Conservation (phyloP, 2,329 filamentous ascomycete species). For the Colletotrichum sp. region DNA sequence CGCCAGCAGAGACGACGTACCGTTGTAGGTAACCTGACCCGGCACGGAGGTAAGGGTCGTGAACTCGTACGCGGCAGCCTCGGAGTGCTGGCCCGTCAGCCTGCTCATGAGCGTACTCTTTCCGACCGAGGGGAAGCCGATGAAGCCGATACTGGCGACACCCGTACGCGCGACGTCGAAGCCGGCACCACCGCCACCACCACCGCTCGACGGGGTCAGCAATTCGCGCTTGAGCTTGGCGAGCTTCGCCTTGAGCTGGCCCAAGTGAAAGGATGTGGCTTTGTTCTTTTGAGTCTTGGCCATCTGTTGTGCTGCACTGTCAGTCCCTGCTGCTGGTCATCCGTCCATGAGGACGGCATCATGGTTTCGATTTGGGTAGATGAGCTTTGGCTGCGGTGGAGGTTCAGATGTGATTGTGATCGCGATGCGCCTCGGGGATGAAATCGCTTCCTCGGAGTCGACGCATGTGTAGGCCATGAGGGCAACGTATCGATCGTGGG, state of each 20-base stretch:
- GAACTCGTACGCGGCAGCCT: slow-evolving; percentile 97
- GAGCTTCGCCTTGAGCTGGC: slow-evolving; percentile 96
- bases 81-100: slow-evolving; percentile 95
- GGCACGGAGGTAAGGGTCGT: slow-evolving; percentile 97
- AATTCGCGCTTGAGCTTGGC: slow-evolving; percentile 97
- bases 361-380: neutral
- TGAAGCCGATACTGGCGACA: slow-evolving; percentile 96
- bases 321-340: neutral
- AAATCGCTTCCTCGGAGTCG: neutral
- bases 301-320: slow-evolving; percentile 64
- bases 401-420: neutral
- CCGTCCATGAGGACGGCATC: neutral
- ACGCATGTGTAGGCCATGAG: neutral
- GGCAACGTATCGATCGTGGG: neutral
- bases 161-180: slow-evolving; percentile 98
- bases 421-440: neutral
- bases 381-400: neutral
- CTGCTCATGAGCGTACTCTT: slow-evolving; percentile 98
- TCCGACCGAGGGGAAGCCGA: slow-evolving; percentile 96
- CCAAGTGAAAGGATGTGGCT: slow-evolving; percentile 90
- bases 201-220: slow-evolving; percentile 82
- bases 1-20: slow-evolving; percentile 35
- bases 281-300: slow-evolving; percentile 98
- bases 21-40: slow-evolving; percentile 95
- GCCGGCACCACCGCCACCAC: slow-evolving; percentile 83